Percentiles rank a stretch among this genome's conserved stretches.
phyloP scores from a whole-genome alignment of 2,329 filamentous ascomycete genomes.

The Exserohilum rostratum region DNA sequence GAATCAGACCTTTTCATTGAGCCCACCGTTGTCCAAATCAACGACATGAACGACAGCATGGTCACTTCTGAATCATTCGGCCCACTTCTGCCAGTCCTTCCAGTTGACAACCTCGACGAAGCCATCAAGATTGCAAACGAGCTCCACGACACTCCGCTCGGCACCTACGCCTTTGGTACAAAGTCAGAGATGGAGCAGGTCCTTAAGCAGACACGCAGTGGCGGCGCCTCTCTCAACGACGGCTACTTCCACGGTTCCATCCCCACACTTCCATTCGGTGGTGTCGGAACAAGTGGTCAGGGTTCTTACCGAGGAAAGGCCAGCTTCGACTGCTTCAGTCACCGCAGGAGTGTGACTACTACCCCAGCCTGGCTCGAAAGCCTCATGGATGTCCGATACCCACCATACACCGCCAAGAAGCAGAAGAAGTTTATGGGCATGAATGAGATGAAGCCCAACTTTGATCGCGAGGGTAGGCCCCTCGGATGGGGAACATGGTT shows the following conservation, averaged over 20 bases:
- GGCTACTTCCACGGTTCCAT: slow-evolving; percentile 74
- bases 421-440: slow-evolving; percentile 58
- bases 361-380: slow-evolving; percentile 72
- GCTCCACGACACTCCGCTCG: slow-evolving; percentile 82
- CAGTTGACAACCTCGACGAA: slow-evolving; percentile 80
- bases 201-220: slow-evolving; percentile 56
- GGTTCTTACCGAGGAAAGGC: slow-evolving; percentile 79
- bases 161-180: slow-evolving; percentile 83
- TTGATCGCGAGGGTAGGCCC: slow-evolving; percentile 61
- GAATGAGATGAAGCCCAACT: slow-evolving; percentile 62
- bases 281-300: slow-evolving; percentile 78
- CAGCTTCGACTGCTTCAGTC: slow-evolving; percentile 72
- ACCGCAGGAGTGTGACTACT: slow-evolving; percentile 64
- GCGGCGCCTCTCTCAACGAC: slow-evolving; percentile 59
- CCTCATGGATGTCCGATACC: slow-evolving; percentile 70
- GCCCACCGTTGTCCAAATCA: slow-evolving; percentile 87
- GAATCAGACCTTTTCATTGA: slow-evolving; percentile 83
- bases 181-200: slow-evolving; percentile 76
- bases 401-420: slow-evolving; percentile 64
- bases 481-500: slow-evolving; percentile 45
- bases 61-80: slow-evolving; percentile 88
- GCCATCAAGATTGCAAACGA: slow-evolving; percentile 82
- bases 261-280: slow-evolving; percentile 77
- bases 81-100: slow-evolving; percentile 83
- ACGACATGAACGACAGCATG: slow-evolving; percentile 75